A percentile compares a stretch with the other conserved stretches of the same genome.
These are phyloP conservation scores for Calonectria leucothoes DNA, from an alignment of 2,329 filamentous ascomycete genomes.

Conservation along the genomic window DNA sequence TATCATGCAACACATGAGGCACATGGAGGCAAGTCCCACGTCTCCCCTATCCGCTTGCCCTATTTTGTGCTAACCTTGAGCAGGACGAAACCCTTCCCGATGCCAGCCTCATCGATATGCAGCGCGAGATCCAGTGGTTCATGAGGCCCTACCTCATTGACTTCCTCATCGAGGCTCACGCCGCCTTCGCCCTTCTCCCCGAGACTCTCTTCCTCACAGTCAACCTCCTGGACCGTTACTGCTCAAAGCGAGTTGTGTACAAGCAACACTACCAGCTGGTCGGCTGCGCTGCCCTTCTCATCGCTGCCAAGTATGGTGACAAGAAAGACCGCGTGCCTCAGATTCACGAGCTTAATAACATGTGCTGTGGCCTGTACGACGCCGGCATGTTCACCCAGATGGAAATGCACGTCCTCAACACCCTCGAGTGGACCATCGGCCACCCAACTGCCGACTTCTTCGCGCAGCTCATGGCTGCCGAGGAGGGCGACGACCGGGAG, in stretches of 20 bases:
- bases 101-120: constrained; percentile 97
- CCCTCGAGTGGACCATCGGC: constrained; percentile 94
- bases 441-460: constrained; percentile 97
- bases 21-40: constrained; percentile 83
- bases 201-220: constrained; percentile 96
- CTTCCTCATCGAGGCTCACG: constrained; percentile 97
- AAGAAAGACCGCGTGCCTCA: constrained; percentile 99
- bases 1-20: constrained; percentile 91
- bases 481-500: constrained; percentile 83
- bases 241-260: constrained; percentile 96
- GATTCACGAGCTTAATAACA: constrained; percentile 96
- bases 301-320: constrained; percentile 98
- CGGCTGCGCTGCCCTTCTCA: constrained; percentile 93
- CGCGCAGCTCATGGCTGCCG: constrained; percentile 85
- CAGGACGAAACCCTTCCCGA: constrained; percentile 89
- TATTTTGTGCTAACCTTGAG: constrained; percentile 38
- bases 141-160: constrained; percentile 99
- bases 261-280: constrained; percentile 99
- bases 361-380: constrained; percentile 99
- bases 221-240: constrained; percentile 97
- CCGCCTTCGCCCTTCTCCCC: constrained; percentile 91
- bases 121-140: constrained; percentile 99
- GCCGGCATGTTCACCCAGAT: constrained; percentile 99
- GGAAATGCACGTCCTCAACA: constrained; percentile 99
- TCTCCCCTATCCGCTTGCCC: not conserved